Evolutionary conservation across 768 basidiomycete genomes (phyloP), one percentile per base, ranked within the genome.

Genomic region (Termitomyces sp.): DNA sequence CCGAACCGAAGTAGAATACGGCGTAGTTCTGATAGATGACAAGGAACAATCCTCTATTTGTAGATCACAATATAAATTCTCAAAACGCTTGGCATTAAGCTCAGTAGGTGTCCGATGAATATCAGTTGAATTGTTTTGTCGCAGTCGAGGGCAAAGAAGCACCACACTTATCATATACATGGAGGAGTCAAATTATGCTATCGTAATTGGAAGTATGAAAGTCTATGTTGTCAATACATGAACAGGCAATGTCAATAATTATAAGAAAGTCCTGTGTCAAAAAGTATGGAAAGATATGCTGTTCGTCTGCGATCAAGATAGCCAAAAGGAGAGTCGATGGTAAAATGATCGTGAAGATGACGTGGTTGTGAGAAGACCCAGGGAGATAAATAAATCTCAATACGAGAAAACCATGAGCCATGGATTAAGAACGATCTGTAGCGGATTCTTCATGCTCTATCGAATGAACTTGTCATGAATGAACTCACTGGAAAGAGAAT

Each of bases 321-420:
- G 52, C 40, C 48, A 26, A 58, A 58, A 59, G 30, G 57, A 56
- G 36, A 53, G 55, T 51, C 10, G 43, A 26, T n/a, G 48, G 30
- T 36, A 26, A 56, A 64, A 18, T 35, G 36, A 42, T 56, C 16
- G 32, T 45, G 6, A 49, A 16, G 26, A 35, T 43, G 14, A 13
- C 14, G n/a, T 10, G n/a, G 5, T n/a, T n/a, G 32, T 20, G 12
- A 12, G 16, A 24, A 7, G 7, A 26, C 24, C 43, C 43, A 44
- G 8, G 2, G n/a, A n/a, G n/a, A n/a, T n/a, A n/a, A n/a, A n/a
- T n/a, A 18, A 10, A 24, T 49, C 43, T 75, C 66, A 82, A 58
- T 78, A 81, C 3, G 85, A 86, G 72, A 92, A 93, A 46, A 92
- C 88, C 87, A 92, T 90, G 54, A 93, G 73, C 87, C 88, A 91